Base-by-base conservation (phyloP, 2,329 filamentous ascomycete species). In the Aspergillus carbonarius region DNA sequence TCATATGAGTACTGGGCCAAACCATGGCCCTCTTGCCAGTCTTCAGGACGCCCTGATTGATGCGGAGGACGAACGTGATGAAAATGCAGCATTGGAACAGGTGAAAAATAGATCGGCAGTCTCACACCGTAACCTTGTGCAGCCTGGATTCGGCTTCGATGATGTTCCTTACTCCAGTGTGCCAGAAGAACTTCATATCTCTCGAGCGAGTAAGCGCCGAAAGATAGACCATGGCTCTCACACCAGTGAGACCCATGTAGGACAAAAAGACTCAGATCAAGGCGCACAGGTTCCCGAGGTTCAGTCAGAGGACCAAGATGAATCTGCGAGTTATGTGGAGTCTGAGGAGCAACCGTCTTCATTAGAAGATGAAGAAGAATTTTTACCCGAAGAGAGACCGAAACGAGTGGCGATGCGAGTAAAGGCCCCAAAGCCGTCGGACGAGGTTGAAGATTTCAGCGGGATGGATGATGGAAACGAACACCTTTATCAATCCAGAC, bases 391-490 rank as follows among this genome's bases (percentile, higher is more conserved):
- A 35, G 70, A 67, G n/a, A 52, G 58, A n/a, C 67, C 66, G 20
- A 65, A 64, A 51, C 60, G 58, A 46, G 58, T 55, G 13, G 47
- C 48, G 7, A 53, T 51, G 52, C 57, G 57, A 44, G 67, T 66
- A 32, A 68, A 68, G 48, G 57, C 62, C 35, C 60, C 57, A n/a
- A 67, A 64, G 44, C 17, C 81, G 74, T 66, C 72, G 65, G 46
- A 71, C 66, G 35, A 78, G 66, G 60, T 82, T 7, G 83, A 87
- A 64, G 85, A 87, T 65, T 73, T 88, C 30, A 80, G 82, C 12
- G 84, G 84, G 2, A 76, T 97, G 18, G 95, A 99, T 68, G 95
- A 99, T 72, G 96, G 95, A 0, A 89, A 96, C 60, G 93, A 97
- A 72, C 78, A 82, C 0, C 82, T 92, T 18, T 99, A 96, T 71